Conservation (phyloP, 192 early-diverging fungal species). For the Thoreauomyces humboldtii region DNA sequence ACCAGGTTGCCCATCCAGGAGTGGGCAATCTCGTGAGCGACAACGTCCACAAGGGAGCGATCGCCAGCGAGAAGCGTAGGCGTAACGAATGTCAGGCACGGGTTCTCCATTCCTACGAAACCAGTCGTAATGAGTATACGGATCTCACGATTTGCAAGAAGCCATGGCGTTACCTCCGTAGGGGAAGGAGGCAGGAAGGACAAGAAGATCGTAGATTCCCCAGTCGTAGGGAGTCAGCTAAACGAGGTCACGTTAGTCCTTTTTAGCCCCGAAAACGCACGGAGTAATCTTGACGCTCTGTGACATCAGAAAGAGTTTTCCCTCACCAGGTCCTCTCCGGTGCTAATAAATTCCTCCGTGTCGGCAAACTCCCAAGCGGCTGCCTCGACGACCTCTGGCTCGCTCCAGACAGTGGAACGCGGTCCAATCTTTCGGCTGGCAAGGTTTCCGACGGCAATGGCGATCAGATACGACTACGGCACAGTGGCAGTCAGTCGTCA, state of each 20-base stretch:
- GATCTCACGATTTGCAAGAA: constrained; percentile 1
- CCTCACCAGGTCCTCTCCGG: constrained; percentile 50
- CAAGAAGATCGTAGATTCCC: constrained; percentile 93
- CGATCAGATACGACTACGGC: constrained; percentile 81
- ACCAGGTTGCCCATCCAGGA: constrained; percentile 69
- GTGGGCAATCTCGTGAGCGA: constrained; percentile 93
- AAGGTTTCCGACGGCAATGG: constrained; percentile 90
- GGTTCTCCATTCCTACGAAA: constrained; percentile 91
- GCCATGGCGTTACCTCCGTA: constrained; percentile 17
- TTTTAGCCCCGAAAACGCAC: too few species aligned
- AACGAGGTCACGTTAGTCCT: constrained; percentile 43
- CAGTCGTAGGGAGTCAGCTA: constrained; percentile 93
- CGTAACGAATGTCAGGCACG: constrained; percentile 96
- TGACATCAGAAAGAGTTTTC: background rate
- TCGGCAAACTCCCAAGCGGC: constrained; percentile 93
- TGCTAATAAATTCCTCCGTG: constrained; percentile 54
- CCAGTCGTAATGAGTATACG: constrained; percentile 1
- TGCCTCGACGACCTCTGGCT: constrained; percentile 83
- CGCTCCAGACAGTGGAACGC: constrained; percentile 93
- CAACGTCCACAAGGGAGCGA: constrained; percentile 87
- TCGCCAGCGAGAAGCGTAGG: constrained; percentile 95
- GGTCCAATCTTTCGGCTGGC: constrained; percentile 80
- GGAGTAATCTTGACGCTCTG: background rate
- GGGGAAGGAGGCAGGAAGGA: constrained; percentile 20
- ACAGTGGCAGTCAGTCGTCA: too few species aligned